phyloP scores from a whole-genome alignment of 208 protist species.

The Trypanosoma avium region DNA sequence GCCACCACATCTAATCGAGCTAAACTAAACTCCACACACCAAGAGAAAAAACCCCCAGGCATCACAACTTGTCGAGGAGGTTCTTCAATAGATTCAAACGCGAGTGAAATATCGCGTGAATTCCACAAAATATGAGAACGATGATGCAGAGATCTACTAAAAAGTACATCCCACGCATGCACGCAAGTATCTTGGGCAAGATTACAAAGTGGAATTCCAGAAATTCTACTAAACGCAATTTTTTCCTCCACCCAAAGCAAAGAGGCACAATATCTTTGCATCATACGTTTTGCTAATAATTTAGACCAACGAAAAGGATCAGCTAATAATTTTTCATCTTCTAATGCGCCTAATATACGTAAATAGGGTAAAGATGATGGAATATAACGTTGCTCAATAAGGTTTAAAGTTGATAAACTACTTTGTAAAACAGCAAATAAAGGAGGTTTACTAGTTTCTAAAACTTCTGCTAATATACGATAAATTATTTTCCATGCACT shows the following conservation, averaged over 20 bases:
- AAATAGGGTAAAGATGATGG: slow-evolving; percentile 67
- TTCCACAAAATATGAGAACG: slow-evolving; percentile 83
- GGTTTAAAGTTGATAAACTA: slow-evolving; percentile 42
- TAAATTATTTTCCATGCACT: slow-evolving; percentile 68
- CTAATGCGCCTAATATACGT: slow-evolving; percentile 68
- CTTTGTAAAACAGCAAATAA: slow-evolving; percentile 82
- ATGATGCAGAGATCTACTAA: slow-evolving; percentile 67
- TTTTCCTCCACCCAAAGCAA: slow-evolving; percentile 84
- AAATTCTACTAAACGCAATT: slow-evolving; percentile 71
- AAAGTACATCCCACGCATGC: slow-evolving; percentile 85
- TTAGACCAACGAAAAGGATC: slow-evolving; percentile 85
- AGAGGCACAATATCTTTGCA: slow-evolving; percentile 83
- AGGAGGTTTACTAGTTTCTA: slow-evolving; percentile 42
- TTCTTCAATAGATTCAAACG: slow-evolving; percentile 80
- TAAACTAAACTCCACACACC: slow-evolving; percentile 86
- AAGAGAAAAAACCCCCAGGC: slow-evolving; percentile 75
- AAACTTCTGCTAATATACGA: slow-evolving; percentile 44
- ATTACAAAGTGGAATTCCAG: slow-evolving; percentile 86
- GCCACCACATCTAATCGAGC: slow-evolving; percentile 87
- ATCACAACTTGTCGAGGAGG: slow-evolving; percentile 77
- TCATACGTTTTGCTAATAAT: slow-evolving; percentile 57
- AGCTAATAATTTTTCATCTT: slow-evolving; percentile 82
- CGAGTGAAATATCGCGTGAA: slow-evolving; percentile 56
- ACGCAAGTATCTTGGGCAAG: slow-evolving; percentile 83
- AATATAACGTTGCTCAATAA: slow-evolving; percentile 68